Percentiles rank a stretch among this genome's conserved stretches.
Conservation (phyloP, 2,329 filamentous ascomycete species). For the Scedosporium dehoogii region DNA sequence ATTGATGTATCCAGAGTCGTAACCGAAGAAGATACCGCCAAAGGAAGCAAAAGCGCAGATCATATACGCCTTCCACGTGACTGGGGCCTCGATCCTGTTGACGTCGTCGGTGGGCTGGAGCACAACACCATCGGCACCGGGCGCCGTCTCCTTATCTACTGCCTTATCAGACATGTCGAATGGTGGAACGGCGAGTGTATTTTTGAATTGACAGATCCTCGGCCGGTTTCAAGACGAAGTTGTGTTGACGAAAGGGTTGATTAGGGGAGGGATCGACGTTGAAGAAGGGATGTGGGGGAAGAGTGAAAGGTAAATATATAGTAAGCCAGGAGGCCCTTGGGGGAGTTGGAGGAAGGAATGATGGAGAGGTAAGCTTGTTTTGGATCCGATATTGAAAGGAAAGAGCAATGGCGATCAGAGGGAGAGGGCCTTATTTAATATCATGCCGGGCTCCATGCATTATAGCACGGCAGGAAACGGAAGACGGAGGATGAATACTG, state of each 20-base stretch:
- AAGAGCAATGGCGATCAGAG: constrained; percentile 1
- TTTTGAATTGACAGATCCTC: background rate
- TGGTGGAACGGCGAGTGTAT: background rate
- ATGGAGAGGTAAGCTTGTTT: background rate
- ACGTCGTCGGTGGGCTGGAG: constrained; percentile 40
- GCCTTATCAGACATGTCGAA: constrained; percentile 2
- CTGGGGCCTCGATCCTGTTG: constrained; percentile 54
- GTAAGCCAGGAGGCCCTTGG: background rate
- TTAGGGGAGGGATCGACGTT: background rate
- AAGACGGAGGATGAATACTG: background rate
- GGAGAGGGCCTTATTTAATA: constrained; percentile 7
- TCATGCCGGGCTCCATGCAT: constrained; percentile 3
- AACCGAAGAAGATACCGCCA: constrained; percentile 69
- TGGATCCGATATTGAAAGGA: background rate
- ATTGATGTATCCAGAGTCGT: constrained; percentile 69
- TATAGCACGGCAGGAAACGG: constrained; percentile 6
- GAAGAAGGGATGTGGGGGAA: background rate
- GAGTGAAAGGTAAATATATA: background rate
- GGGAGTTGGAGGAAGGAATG: background rate
- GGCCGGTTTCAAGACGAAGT: too few species aligned
- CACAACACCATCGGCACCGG: constrained; percentile 11
- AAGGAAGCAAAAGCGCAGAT: constrained; percentile 63
- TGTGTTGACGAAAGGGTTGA: background rate
- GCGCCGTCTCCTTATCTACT: constrained; percentile 3
- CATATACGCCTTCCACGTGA: constrained; percentile 59